phyloP scores from a whole-genome alignment of 2,329 filamentous ascomycete genomes.

The Coleophoma crateriformis region DNA sequence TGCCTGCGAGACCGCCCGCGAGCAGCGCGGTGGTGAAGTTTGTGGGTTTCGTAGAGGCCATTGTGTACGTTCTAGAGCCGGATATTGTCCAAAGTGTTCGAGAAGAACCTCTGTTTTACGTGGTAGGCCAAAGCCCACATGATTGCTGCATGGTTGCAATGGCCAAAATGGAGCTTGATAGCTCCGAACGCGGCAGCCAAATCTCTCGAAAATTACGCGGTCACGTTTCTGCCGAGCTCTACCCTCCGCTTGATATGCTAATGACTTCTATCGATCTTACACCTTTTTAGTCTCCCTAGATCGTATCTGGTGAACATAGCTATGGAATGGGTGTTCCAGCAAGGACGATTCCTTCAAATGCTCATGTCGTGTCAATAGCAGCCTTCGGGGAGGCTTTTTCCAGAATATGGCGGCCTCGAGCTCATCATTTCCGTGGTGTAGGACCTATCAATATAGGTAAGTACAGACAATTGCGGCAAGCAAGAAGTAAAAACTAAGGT shows the following conservation, averaged over 20 bases:
- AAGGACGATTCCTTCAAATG: not conserved
- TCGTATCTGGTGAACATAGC: no score
- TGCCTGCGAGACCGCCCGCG: conserved; percentile 87
- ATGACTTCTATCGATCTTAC: no score
- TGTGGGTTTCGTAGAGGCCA: conserved; percentile 24
- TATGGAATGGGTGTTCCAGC: no score
- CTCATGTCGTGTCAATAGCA: not conserved
- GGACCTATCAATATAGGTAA: not conserved
- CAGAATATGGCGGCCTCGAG: conserved; percentile 1
- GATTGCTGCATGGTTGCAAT: conserved; percentile 10
- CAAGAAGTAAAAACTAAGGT: no score
- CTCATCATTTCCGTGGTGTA: no score
- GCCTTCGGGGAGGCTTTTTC: not conserved
- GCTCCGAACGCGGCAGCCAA: not conserved
- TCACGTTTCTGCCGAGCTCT: not conserved
- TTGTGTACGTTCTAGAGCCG: conserved; percentile 2
- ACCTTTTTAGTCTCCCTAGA: no score
- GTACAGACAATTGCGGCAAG: not conserved
- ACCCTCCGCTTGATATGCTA: not conserved
- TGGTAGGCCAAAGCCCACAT: conserved; percentile 17
- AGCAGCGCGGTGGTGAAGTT: conserved; percentile 57
- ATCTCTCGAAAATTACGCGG: no score
- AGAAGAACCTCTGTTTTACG: not conserved
- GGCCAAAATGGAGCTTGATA: not conserved
- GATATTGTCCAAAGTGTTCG: not conserved